phyloP scores from a whole-genome alignment of 257 asterid species.

The Ajuga chamaepitys region DNA sequence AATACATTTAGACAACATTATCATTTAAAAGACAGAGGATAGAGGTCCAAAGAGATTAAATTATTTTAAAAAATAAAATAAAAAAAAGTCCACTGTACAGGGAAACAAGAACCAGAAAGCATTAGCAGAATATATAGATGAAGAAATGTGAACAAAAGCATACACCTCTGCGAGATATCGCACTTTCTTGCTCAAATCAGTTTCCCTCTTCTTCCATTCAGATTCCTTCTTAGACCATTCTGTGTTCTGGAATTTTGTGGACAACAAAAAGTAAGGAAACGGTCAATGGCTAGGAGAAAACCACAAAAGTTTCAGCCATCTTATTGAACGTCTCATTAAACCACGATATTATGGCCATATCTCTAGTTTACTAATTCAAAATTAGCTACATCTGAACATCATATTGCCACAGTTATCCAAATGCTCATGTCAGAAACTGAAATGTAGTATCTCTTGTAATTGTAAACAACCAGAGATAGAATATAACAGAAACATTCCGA shows the following conservation, averaged over 20 bases:
- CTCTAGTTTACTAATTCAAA: background rate
- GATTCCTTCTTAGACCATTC: conserved; percentile 55
- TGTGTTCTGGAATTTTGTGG: conserved; percentile 32
- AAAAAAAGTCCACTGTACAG: background rate
- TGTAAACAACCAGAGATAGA: background rate
- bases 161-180: conserved; percentile 46
- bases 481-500: background rate
- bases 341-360: background rate
- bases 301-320: background rate
- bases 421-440: background rate
- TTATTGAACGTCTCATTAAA: background rate
- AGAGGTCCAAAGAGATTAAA: conserved; percentile 1
- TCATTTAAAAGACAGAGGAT: background rate
- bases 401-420: background rate
- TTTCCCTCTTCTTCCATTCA: conserved; percentile 66
- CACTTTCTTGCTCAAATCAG: conserved; percentile 45
- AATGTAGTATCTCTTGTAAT: background rate
- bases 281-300: background rate
- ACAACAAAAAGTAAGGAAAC: background rate
- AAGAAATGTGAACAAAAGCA: background rate
- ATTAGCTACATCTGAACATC: background rate
- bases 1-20: background rate
- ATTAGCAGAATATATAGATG: background rate
- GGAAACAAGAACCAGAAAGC: background rate
- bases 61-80: too few species aligned